Evolutionary conservation across 768 basidiomycete genomes (phyloP).

Genomic region (Chalciporus pseudorubinellus): DNA sequence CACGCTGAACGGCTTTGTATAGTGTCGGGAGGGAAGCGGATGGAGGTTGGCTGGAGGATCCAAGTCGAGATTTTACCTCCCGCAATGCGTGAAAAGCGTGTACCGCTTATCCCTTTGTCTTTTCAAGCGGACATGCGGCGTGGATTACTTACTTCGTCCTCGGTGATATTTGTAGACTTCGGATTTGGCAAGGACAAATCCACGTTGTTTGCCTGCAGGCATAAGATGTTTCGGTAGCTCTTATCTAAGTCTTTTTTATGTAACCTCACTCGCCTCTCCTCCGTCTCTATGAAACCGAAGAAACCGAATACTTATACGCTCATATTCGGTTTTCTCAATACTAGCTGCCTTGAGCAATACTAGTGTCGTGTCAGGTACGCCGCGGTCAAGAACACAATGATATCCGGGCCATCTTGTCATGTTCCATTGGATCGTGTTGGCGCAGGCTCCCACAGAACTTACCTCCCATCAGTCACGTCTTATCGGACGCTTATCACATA

Average conservation of each 20-base stretch:
- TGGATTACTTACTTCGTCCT: conserved; percentile 31
- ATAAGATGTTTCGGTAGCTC: conserved; percentile 36
- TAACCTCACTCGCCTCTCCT: conserved; percentile 29
- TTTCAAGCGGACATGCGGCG: conserved; percentile 30
- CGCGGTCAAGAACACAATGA: neutral
- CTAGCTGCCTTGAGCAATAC: neutral
- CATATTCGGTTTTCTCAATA: neutral
- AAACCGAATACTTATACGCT: neutral
- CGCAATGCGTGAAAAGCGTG: conserved; percentile 51
- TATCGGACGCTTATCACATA: conserved; percentile 42
- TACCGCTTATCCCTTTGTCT: conserved; percentile 52
- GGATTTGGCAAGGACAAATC: conserved; percentile 47
- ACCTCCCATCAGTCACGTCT: conserved; percentile 51
- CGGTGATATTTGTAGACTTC: conserved; percentile 46
- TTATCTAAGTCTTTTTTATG: conserved; percentile 41
- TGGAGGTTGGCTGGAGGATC: conserved; percentile 22
- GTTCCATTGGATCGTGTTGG: conserved; percentile 14
- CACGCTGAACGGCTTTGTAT: conserved; percentile 25
- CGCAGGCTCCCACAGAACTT: conserved; percentile 29
- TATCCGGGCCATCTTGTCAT: neutral
- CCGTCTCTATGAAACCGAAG: conserved; percentile 7
- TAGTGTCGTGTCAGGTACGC: neutral
- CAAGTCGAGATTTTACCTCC: conserved; percentile 40
- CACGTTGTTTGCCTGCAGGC: conserved; percentile 84
- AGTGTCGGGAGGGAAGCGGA: conserved; percentile 22